Conservation (phyloP, 73 alveolate genomes). For the Stentor coeruleus region DNA sequence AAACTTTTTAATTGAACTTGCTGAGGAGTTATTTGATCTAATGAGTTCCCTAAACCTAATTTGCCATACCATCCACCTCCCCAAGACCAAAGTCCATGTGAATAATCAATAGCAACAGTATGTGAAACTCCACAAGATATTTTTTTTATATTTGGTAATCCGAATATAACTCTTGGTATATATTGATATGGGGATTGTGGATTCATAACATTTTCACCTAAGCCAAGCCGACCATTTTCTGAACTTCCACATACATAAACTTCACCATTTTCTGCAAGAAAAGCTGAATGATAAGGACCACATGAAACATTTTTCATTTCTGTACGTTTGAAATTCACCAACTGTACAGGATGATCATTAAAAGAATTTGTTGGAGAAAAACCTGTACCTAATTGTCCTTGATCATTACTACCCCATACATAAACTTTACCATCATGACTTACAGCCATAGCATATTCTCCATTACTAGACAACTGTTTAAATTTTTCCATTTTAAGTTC, state of each 20-base stretch:
- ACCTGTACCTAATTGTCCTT: conserved; percentile 65
- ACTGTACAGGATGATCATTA: conserved; percentile 31
- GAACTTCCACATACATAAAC: conserved; percentile 75
- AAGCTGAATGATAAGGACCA: conserved; percentile 26
- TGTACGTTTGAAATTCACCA: conserved; percentile 41
- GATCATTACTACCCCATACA: conserved; percentile 59
- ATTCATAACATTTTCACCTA: conserved; percentile 49
- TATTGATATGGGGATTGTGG: conserved; percentile 24
- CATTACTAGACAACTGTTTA: conserved; percentile 34
- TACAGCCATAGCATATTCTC: conserved; percentile 48
- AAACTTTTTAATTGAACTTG: background rate
- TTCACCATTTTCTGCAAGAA: conserved; percentile 70
- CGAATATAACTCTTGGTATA: conserved; percentile 37
- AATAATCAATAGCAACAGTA: conserved; percentile 65
- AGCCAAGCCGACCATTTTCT: conserved; percentile 81
- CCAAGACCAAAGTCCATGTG: conserved; percentile 64
- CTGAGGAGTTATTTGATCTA: background rate
- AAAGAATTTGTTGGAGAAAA: conserved; percentile 2
- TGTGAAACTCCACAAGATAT: conserved; percentile 74
- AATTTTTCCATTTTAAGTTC: background rate
- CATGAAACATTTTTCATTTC: conserved; percentile 36
- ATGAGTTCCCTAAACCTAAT: conserved; percentile 50
- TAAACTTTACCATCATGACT: conserved; percentile 40
- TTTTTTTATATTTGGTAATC: conserved; percentile 41
- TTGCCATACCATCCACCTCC: conserved; percentile 76